phyloP scores from a whole-genome alignment of 352 stramenopile species.

The Phytophthora colocasiae region DNA sequence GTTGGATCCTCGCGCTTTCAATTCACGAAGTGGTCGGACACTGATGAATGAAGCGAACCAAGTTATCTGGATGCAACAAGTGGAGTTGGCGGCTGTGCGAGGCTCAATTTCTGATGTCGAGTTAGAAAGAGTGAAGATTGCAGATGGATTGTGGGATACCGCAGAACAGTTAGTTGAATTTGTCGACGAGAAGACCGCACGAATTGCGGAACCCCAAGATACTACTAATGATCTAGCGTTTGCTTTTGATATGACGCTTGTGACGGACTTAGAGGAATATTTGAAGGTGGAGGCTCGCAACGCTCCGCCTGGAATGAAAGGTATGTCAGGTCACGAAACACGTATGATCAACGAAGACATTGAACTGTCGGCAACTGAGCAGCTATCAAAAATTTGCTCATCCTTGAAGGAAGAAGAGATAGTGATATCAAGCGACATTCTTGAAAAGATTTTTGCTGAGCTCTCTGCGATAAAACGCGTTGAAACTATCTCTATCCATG shows the following conservation, averaged over 20 bases:
- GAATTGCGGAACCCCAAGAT: background rate
- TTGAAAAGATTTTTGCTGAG: constrained; percentile 34
- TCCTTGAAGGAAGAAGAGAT: background rate
- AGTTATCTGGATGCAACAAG: constrained; percentile 31
- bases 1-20: constrained; percentile 26
- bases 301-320: background rate
- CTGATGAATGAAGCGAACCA: constrained; percentile 25
- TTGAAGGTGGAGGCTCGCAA: constrained; percentile 8
- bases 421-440: constrained; percentile 12
- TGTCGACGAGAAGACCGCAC: background rate
- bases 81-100: constrained; percentile 1
- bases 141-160: constrained; percentile 22
- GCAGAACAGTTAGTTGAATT: constrained; percentile 14
- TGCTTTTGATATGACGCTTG: background rate
- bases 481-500: constrained; percentile 31
- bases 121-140: background rate
- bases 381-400: constrained; percentile 16
- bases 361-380: constrained; percentile 22
- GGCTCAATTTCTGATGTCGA: background rate
- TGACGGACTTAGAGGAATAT: constrained; percentile 17
- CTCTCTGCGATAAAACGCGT: constrained; percentile 22
- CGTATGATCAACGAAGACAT: constrained; percentile 1
- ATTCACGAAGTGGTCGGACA: constrained; percentile 31
- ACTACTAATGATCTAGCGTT: too few relatives aligned
- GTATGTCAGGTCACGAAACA: background rate